A percentile compares a stretch with the other conserved stretches of the same genome.
phyloP scores from a whole-genome alignment of 1,284 basidiomycete genomes.

The Uromyces viciae-fabae region DNA sequence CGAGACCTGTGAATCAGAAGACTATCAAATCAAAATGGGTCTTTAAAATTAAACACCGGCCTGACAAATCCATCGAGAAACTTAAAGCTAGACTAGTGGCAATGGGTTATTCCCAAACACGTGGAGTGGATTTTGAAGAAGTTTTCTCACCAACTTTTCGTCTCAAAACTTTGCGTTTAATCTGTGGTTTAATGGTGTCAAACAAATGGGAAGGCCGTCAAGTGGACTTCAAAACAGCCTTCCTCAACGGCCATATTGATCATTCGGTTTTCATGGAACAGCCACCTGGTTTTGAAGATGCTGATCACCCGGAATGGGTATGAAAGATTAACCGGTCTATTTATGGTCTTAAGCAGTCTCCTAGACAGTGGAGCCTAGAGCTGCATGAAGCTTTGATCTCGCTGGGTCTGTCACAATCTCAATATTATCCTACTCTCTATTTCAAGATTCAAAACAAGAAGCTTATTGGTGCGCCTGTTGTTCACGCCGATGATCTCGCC shows the following conservation, averaged over 20 bases:
- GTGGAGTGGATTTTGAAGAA: background rate
- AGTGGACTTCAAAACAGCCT: background rate
- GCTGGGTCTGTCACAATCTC: background rate
- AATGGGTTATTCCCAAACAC: background rate
- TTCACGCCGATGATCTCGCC: background rate
- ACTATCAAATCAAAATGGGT: constrained; percentile 15
- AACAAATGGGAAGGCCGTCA: background rate
- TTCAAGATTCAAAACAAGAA: constrained; percentile 2
- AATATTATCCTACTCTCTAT: background rate
- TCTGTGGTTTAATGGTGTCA: background rate
- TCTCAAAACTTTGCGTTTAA: background rate
- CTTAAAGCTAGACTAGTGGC: constrained; percentile 3
- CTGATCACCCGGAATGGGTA: background rate
- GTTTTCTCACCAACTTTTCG: background rate
- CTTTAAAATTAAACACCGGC: background rate
- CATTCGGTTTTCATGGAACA: background rate
- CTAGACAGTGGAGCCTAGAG: background rate
- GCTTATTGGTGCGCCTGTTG: background rate
- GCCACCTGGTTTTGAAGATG: background rate
- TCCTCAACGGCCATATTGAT: constrained; percentile 1
- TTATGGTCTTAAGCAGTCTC: constrained; percentile 1
- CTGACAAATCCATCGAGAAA: background rate
- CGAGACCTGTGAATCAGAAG: background rate
- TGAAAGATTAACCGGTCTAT: background rate
- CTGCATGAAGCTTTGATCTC: background rate